Percentiles rank a stretch among this genome's conserved stretches.
Conservation (phyloP, 495 filamentous ascomycete species). For the Elasticomyces elasticus region DNA sequence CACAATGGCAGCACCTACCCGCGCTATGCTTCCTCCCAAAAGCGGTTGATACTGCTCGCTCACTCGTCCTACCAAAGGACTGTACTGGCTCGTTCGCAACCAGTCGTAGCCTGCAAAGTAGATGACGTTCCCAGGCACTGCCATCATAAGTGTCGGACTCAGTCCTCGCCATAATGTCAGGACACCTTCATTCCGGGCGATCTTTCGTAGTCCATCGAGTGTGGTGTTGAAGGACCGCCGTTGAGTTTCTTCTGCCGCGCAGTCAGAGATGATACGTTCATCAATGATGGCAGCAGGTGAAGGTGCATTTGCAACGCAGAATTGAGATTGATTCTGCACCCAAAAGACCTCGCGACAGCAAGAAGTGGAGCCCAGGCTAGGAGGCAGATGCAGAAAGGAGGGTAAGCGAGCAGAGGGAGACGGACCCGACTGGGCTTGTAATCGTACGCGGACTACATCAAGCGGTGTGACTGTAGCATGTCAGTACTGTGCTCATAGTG, state of each 20-base stretch:
- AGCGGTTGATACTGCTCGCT: slow-evolving; percentile 64
- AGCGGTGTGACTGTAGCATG: slow-evolving; percentile 69
- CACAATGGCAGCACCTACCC: slow-evolving; percentile 66
- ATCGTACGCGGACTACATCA: slow-evolving; percentile 89
- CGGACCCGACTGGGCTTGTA: slow-evolving; percentile 69
- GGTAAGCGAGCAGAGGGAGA: slow-evolving; percentile 29
- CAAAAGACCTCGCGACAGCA: slow-evolving; percentile 98
- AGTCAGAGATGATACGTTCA: slow-evolving; percentile 46
- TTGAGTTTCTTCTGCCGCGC: slow-evolving; percentile 78
- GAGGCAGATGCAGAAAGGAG: slow-evolving; percentile 55
- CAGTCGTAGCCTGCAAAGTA: slow-evolving; percentile 99
- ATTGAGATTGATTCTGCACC: slow-evolving; percentile 72
- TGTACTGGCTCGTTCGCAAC: slow-evolving; percentile 59
- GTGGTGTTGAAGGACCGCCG: slow-evolving; percentile 80
- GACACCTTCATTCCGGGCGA: slow-evolving; percentile 86
- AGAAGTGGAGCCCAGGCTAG: slow-evolving; percentile 80
- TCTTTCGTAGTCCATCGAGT: slow-evolving; percentile 84
- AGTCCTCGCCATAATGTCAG: slow-evolving; percentile 86
- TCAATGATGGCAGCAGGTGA: slow-evolving; percentile 30
- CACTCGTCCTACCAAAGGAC: slow-evolving; percentile 53
- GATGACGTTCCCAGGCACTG: slow-evolving; percentile 90
- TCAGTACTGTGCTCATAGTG: neutral
- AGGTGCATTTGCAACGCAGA: slow-evolving; percentile 56
- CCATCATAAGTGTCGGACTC: slow-evolving; percentile 86
- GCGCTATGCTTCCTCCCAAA: slow-evolving; percentile 65